A percentile compares a stretch with the other conserved stretches of the same genome.
Conservation (phyloP, 331 rosid genomes). For the Quercus tomentella region DNA sequence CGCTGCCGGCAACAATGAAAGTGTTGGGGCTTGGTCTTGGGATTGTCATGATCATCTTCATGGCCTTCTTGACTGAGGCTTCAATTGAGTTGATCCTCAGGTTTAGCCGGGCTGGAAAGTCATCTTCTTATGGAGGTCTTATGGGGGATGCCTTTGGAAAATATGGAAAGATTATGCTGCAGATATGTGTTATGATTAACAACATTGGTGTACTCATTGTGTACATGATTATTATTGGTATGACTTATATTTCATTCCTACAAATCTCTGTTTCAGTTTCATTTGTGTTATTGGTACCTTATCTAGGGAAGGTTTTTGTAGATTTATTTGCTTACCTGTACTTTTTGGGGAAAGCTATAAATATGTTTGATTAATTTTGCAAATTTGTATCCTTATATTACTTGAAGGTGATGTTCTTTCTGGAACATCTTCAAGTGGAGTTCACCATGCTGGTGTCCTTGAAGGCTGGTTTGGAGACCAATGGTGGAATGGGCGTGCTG, state of each 20-base stretch:
- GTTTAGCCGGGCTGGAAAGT: constrained; percentile 64
- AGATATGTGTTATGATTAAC: constrained; percentile 53
- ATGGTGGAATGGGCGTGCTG: constrained; percentile 89
- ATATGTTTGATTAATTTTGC: constrained; percentile 25
- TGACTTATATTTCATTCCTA: constrained; percentile 2
- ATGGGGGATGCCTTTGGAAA: constrained; percentile 82
- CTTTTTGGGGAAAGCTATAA: not conserved
- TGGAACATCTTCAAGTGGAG: constrained; percentile 71
- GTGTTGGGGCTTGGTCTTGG: constrained; percentile 83
- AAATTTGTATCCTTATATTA: not conserved
- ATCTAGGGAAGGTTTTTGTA: not conserved
- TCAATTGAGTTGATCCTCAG: constrained; percentile 73
- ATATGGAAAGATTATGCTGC: constrained; percentile 58
- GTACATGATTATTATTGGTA: constrained; percentile 94
- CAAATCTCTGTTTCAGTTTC: not conserved
- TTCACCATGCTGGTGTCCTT: constrained; percentile 75
- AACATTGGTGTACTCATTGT: constrained; percentile 65
- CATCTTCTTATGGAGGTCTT: constrained; percentile 68
- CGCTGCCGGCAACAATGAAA: constrained; percentile 86
- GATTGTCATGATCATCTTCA: constrained; percentile 56
- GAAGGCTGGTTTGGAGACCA: constrained; percentile 96
- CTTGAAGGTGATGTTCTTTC: constrained; percentile 90
- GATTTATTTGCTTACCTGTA: not conserved
- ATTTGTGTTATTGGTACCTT: not conserved
- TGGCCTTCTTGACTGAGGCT: constrained; percentile 74